Base-by-base conservation (phyloP, 2,329 filamentous ascomycete genomes). In the Fusarium tricinctum region DNA sequence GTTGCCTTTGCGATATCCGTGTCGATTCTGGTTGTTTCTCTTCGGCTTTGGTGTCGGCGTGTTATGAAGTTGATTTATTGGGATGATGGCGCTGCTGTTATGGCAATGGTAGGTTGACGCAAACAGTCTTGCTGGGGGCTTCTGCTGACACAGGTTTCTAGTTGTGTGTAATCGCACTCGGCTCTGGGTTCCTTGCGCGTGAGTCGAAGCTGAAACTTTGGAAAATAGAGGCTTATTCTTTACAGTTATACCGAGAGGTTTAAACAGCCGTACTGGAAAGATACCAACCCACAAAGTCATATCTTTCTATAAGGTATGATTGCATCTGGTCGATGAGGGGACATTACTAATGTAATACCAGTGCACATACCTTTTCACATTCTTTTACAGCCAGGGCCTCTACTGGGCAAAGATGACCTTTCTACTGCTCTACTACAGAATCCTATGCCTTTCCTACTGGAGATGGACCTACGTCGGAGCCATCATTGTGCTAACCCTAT, bases 361-460 rank as follows among this genome's bases (percentile, higher is more conserved):
- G 70, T 48, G 44, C 6, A 45, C 71, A 40, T 72, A 63, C 19
- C 22, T 72, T 3, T 43, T 45, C 13, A 6, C 54, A 2, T 20
- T 70, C 2, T 53, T 69, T 17, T 69, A 69, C 35, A 17, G 53
- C 8, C 39, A 47, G 12, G 56, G 48, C 5, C 39, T 72, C 0
- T 58, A 54, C 23, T 61, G 38, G 14, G 30, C 38, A 15, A 71
- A 64, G 17, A 45, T 72, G 63, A 57, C 67, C 5, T 69, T 72
- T 13, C 43, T 72, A 7, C 38, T 72, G 0, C 67, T 72, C 0
- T 72, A 72, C 13, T 67, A 63, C 14, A 50, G 70, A 14, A 53
- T 71, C 4, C 49, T 72, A 10, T 50, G 52, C 0, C 30, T 69
- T 0, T 69, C 70, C 2, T 33, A 23, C 3, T 61, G 71, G 60